A percentile compares a stretch with the other conserved stretches of the same genome.
These are phyloP conservation scores for Deuterostichococcus epilithicus DNA, from an alignment of 139 green algal genomes.

Conservation along the genomic window DNA sequence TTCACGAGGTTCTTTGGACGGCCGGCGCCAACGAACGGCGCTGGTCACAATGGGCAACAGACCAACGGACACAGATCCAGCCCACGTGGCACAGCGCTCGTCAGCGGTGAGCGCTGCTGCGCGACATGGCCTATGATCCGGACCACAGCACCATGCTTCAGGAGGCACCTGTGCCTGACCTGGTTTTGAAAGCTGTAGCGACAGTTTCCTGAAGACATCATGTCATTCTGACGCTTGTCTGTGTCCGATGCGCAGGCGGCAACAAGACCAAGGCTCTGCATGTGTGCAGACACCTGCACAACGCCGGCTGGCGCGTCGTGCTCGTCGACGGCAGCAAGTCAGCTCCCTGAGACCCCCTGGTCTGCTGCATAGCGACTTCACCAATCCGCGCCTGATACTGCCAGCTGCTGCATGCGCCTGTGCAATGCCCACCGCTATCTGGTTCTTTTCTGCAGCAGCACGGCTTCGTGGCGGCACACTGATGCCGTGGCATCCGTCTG, in stretches of 20 bases:
- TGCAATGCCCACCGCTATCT: too few relatives aligned
- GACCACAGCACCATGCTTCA: background rate
- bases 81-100: background rate
- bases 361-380: too few relatives aligned
- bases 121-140: background rate
- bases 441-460: too few relatives aligned
- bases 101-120: background rate
- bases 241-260: conserved; percentile 9
- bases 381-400: too few relatives aligned
- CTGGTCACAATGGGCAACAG: background rate
- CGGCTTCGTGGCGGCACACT: background rate
- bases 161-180: too few relatives aligned
- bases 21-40: background rate
- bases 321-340: conserved; percentile 23
- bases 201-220: background rate
- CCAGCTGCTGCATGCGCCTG: too few relatives aligned
- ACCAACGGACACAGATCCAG: background rate
- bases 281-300: conserved; percentile 24
- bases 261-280: conserved; percentile 26
- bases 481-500: background rate
- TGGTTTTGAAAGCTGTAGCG: background rate
- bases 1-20: too few relatives aligned
- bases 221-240: background rate
- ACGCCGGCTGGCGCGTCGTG: conserved; percentile 25
- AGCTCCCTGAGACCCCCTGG: background rate